Base-by-base conservation (phyloP, 1,139 yeast species). In the Saccharomycopsis hybrid region DNA sequence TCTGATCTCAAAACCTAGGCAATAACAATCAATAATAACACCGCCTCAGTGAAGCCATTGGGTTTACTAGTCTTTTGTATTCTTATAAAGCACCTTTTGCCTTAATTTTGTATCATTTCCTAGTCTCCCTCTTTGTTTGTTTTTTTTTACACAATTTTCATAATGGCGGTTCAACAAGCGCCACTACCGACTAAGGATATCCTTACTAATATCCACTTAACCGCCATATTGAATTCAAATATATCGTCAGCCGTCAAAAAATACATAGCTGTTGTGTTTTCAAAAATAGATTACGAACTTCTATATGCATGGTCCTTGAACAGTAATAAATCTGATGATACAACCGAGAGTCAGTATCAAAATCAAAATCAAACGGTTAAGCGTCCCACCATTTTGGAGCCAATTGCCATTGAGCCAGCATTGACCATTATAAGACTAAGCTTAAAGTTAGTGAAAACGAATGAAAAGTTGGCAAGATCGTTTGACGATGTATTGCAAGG, bases 301-400 rank as follows among this genome's bases (percentile, higher is more conserved):
- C 40, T 47, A 11, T 47, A 42, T 31, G 49, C 38, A n/a, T 47
- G 49, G 49, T n/a, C 46, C 8, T 11, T 47, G 8, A 30, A 13
- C 25, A 38, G 27, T 24, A 11, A 9, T 24, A 36, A 36, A 36
- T 5, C 39, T 24, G 7, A 11, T 36, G 18, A 18, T 18, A 18
- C 18, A 18, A 18, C 18, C 18, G 18, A 18, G 18, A 18, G 18
- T 18, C 18, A 18, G 18, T 18, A 18, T 18, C 18, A 18, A 18
- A 18, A 18, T 18, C 18, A 18, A 18, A 18, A 18, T 18, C 18
- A 18, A 18, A 18, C 18, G 18, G 18, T 18, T 18, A 18, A 18
- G 18, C 18, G 18, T 18, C 18, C 18, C 18, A 18, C 18, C 18
- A 18, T 18, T 18, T 18, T 18, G 18, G 7, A 36, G 18, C 18